These are phyloP conservation scores for Salix exigua DNA, from an alignment of 345 rosid species.

Conservation along the genomic window DNA sequence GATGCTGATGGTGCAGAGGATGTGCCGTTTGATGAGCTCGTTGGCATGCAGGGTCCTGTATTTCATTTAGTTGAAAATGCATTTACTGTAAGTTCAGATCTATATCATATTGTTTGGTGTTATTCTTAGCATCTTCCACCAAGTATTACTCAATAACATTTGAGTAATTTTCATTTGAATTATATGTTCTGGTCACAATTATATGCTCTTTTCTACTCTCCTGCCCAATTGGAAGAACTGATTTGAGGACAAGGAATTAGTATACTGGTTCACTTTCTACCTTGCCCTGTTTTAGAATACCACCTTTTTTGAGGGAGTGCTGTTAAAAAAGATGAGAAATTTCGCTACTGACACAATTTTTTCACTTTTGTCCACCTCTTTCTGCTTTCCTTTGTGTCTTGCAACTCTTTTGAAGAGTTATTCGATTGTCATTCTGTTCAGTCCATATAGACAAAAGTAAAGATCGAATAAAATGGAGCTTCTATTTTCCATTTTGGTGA, in stretches of 20 bases:
- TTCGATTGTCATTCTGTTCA: neutral
- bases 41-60: conserved; percentile 99
- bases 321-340: neutral
- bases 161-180: neutral
- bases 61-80: conserved; percentile 99
- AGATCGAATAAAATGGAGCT: neutral
- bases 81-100: conserved; percentile 68
- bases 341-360: neutral
- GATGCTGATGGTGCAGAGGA: conserved; percentile 99
- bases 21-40: conserved; percentile 98
- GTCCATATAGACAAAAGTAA: neutral
- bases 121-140: neutral
- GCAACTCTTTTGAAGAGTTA: neutral
- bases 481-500: neutral
- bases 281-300: neutral
- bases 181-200: too few relatives aligned
- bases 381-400: neutral
- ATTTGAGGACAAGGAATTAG: conserved; percentile 6
- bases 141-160: neutral
- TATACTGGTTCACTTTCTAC: neutral
- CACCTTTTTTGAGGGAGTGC: neutral
- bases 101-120: neutral
- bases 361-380: neutral
- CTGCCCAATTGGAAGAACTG: neutral
- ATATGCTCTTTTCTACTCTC: neutral